phyloP scores from a whole-genome alignment of 2,329 filamentous ascomycete species.

The Scedosporium boydii region DNA sequence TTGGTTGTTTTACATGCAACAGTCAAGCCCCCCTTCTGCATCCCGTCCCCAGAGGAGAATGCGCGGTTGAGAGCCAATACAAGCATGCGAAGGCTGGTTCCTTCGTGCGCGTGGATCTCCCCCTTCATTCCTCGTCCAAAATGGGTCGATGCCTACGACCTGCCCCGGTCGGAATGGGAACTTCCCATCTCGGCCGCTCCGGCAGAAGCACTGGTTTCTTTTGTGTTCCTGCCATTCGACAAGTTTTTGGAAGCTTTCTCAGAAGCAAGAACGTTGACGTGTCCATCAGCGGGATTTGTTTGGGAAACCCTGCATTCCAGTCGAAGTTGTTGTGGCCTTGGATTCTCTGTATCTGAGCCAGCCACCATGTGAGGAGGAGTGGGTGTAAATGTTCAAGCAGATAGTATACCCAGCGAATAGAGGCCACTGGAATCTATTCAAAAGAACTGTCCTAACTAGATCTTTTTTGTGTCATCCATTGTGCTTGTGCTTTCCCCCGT shows the following conservation, averaged over 20 bases:
- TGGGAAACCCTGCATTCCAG: background rate
- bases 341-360: background rate
- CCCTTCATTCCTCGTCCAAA: conserved; percentile 3
- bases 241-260: background rate
- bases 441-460: background rate
- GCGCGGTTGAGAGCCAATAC: background rate
- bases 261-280: background rate
- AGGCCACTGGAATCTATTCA: conserved; percentile 6
- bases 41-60: conserved; percentile 1
- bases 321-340: background rate
- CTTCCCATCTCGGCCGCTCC: background rate
- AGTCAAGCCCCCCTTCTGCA: background rate
- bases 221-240: background rate
- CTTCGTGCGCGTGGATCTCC: background rate
- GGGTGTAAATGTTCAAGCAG: background rate
- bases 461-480: background rate
- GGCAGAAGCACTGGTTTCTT: background rate
- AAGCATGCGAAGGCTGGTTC: conserved; percentile 1
- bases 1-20: conserved; percentile 4
- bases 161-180: background rate
- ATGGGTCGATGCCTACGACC: conserved; percentile 2
- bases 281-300: background rate
- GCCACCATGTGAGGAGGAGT: conserved; percentile 1
- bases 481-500: background rate
- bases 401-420: conserved; percentile 3